Conservation (phyloP, 2,329 filamentous ascomycete genomes). For the Westerdykella sp. region DNA sequence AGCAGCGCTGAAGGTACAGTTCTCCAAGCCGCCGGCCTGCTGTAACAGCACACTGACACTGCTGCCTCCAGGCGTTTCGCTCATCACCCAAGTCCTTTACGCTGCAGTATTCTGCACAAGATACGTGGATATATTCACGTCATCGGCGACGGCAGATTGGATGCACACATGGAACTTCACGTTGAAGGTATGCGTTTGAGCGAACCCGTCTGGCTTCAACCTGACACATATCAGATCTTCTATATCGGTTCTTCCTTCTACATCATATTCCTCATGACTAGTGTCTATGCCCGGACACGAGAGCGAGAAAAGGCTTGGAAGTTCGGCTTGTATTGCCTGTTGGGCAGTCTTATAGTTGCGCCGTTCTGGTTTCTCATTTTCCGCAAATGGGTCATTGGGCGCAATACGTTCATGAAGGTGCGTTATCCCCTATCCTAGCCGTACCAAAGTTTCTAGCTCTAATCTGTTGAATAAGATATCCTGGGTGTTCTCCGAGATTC, state of each 20-base stretch:
- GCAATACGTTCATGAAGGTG: conserved; percentile 37
- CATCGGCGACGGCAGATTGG: conserved; percentile 34
- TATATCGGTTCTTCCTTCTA: conserved; percentile 81
- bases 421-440: conserved; percentile 5
- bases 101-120: conserved; percentile 76
- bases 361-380: conserved; percentile 70
- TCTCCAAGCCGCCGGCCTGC: not conserved
- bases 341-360: conserved; percentile 59
- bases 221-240: conserved; percentile 51
- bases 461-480: conserved; percentile 51
- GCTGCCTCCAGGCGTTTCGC: conserved; percentile 61
- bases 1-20: conserved; percentile 69
- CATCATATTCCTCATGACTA: conserved; percentile 82
- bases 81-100: conserved; percentile 87
- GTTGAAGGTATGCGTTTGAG: conserved; percentile 53
- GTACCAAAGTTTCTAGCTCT: not conserved
- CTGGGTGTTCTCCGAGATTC: conserved; percentile 84
- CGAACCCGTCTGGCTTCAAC: conserved; percentile 8
- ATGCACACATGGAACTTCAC: conserved; percentile 54
- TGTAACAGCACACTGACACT: conserved; percentile 1
- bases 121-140: conserved; percentile 73
- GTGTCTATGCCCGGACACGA: conserved; percentile 76
- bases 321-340: conserved; percentile 64
- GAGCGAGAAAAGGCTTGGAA: conserved; percentile 94
- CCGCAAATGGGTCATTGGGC: conserved; percentile 42